Evolutionary conservation across 2,329 filamentous ascomycete genomes (phyloP), one percentile per base, ranked within the genome.

Genomic region (Aspergillaceae sp.): DNA sequence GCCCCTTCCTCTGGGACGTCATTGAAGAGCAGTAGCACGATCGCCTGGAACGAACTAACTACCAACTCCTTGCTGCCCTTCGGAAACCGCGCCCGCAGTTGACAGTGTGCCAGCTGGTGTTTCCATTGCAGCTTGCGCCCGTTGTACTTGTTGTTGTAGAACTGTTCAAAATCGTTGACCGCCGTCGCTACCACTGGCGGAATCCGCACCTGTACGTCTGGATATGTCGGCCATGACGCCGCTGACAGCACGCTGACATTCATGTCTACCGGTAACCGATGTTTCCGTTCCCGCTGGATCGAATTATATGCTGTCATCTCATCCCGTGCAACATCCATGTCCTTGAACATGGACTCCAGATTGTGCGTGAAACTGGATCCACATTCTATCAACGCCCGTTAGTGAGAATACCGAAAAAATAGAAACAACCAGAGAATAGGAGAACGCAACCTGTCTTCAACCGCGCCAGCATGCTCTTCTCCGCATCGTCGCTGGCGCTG

Each of bases 341-440:
- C 92, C 66, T 94, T 95, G 74, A 99, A 98, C 92, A 99, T 99
- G 51, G 91, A 87, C 68, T 99, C 94, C 0, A 99, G 75, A 59
- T 98, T 98, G 62, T 95, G 90, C 0, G 92, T 98, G 64, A 98
- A 97, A 56, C 81, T 86, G 9, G 87, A 85, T 35, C 92, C 92
- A 62, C 92, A 98, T 72, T 98, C 92, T 70, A 48, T 4, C 30
- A n/a, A 33, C 36, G 34, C 32, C 36, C 32, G 26, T 50, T 42
- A 29, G 9, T 4, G 43, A 35, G 38, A 42, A 40, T 47, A 42
- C 27, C 29, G 10, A 28, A 11, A 33, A 19, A 2, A 19, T 19
- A 19, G 19, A 19, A 19, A 19, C 19, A 19, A 19, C 19, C 19
- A 2, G 19, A 19, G 19, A 19, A 19, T 19, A 19, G 19, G 19